Percentiles rank a stretch among this genome's conserved stretches.
phyloP scores from a whole-genome alignment of 1,284 basidiomycete genomes.

The Agroathelia rolfsii region DNA sequence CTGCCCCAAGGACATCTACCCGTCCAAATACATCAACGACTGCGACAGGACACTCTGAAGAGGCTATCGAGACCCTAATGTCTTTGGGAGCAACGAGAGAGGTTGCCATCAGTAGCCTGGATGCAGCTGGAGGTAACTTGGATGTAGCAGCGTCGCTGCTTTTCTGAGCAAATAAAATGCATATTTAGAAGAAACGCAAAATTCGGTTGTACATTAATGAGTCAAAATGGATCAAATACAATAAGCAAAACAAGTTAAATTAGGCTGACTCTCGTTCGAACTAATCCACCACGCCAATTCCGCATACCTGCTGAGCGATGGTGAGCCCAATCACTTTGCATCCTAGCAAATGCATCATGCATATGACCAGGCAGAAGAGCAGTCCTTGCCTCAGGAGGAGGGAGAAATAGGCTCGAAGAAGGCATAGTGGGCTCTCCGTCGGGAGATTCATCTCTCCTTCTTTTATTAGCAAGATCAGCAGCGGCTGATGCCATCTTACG shows the following conservation, averaged over 20 bases:
- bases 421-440: constrained; percentile 52
- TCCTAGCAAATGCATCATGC: constrained; percentile 79
- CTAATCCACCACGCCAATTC: constrained; percentile 78
- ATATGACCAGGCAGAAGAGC: constrained; percentile 77
- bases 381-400: constrained; percentile 70
- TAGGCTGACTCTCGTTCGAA: constrained; percentile 70
- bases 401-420: constrained; percentile 64
- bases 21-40: constrained; percentile 12
- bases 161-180: constrained; percentile 36
- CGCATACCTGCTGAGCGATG: constrained; percentile 74
- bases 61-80: constrained; percentile 47
- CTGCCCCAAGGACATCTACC: constrained; percentile 17
- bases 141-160: constrained; percentile 84
- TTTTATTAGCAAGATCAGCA: constrained; percentile 45
- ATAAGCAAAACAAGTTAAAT: constrained; percentile 39
- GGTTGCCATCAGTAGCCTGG: constrained; percentile 67
- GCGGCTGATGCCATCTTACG: constrained; percentile 40
- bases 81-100: constrained; percentile 69
- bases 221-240: constrained; percentile 6
- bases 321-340: constrained; percentile 78
- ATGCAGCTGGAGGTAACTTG: constrained; percentile 77
- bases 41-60: constrained; percentile 34
- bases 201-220: no score
- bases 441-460: constrained; percentile 48
- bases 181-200: no score